Percentiles rank a stretch among this genome's conserved stretches.
phyloP scores from a whole-genome alignment of 2,329 filamentous ascomycete species.

The Neopestalotiopsis sp. region DNA sequence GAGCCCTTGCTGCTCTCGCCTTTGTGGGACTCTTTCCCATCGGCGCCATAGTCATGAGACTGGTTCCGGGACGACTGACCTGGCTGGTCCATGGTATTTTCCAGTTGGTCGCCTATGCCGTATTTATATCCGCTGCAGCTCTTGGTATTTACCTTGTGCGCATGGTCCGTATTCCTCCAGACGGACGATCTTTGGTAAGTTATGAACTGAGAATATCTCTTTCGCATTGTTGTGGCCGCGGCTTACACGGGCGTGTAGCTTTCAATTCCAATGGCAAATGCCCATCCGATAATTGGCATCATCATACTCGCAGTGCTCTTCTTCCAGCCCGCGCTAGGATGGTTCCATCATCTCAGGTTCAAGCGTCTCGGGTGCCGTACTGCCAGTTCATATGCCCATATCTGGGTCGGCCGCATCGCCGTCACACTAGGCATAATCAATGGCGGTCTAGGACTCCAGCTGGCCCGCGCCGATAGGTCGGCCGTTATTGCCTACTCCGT shows the following conservation, averaged over 20 bases:
- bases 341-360: conserved; percentile 47
- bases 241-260: conserved; percentile 31
- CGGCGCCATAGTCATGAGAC: conserved; percentile 47
- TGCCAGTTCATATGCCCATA: conserved; percentile 47
- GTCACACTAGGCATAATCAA: conserved; percentile 50
- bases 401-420: conserved; percentile 46
- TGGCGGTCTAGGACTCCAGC: conserved; percentile 47
- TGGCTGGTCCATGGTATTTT: conserved; percentile 44
- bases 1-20: conserved; percentile 44
- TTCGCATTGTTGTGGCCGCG: neutral
- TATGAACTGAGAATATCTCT: neutral
- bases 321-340: conserved; percentile 47
- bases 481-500: conserved; percentile 43
- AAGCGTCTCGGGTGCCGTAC: conserved; percentile 42
- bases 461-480: conserved; percentile 35
- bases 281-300: conserved; percentile 53
- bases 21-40: conserved; percentile 50
- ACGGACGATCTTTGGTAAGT: conserved; percentile 38
- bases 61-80: conserved; percentile 40
- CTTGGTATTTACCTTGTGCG: conserved; percentile 48
- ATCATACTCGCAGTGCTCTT: conserved; percentile 43
- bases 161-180: conserved; percentile 36
- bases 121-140: conserved; percentile 45
- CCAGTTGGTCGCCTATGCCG: conserved; percentile 42
- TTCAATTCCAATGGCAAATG: conserved; percentile 36